These are phyloP conservation scores for Larix kaempferi DNA, from an alignment of 75 land plant species.

Conservation along the genomic window DNA sequence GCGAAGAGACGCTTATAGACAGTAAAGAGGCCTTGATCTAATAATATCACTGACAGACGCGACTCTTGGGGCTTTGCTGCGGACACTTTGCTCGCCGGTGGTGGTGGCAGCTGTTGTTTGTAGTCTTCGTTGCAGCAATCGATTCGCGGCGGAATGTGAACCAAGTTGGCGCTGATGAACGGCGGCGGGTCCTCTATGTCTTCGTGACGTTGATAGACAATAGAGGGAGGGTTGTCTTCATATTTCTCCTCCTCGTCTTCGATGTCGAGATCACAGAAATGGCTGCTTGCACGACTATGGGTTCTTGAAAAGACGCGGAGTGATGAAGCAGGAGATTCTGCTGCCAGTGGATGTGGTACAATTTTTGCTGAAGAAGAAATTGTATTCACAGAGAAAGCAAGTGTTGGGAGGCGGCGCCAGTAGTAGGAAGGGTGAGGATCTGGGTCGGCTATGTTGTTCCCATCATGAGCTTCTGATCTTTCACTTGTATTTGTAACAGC, in stretches of 20 bases:
- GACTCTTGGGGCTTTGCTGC: conserved; percentile 4
- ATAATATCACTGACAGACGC: conserved; percentile 41
- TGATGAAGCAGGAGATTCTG: no score
- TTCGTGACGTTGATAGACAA: not conserved
- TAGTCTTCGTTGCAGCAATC: no score
- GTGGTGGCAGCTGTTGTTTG: not conserved
- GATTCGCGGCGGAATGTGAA: not conserved
- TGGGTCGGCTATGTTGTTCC: no score
- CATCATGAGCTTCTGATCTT: no score
- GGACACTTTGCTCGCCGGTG: not conserved
- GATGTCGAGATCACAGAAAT: conserved; percentile 36
- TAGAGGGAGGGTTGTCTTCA: not conserved
- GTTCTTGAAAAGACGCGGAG: not conserved
- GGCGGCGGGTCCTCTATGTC: not conserved
- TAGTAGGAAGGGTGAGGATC: no score
- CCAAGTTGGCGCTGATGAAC: not conserved
- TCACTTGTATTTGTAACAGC: no score
- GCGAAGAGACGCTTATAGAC: conserved; percentile 54
- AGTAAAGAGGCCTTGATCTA: conserved; percentile 49
- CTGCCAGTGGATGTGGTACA: no score
- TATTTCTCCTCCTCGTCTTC: conserved; percentile 12
- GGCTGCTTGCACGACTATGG: conserved; percentile 38
- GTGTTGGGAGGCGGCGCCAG: no score
- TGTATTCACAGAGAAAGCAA: no score
- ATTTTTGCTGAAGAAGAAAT: no score